Conservation (phyloP, 2,329 filamentous ascomycete genomes). For the Chaetomium sp. region DNA sequence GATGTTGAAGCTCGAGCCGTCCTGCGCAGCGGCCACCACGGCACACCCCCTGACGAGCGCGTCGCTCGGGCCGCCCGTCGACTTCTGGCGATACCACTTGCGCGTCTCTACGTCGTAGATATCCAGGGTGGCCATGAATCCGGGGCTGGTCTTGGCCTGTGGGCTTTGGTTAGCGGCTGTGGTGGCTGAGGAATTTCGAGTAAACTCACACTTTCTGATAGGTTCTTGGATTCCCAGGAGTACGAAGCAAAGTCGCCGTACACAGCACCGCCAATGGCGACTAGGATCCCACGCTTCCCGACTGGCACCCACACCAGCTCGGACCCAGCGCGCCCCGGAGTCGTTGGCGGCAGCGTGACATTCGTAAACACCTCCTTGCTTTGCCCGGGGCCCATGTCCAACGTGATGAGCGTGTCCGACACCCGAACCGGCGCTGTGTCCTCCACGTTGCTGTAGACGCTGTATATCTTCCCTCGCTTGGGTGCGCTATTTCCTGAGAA, state of each 20-base stretch:
- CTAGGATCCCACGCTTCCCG: constrained; percentile 65
- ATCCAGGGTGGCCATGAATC: constrained; percentile 66
- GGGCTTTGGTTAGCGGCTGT: constrained; percentile 40
- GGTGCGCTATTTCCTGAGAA: constrained; percentile 57
- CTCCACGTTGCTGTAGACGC: neutral
- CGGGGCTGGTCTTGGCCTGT: constrained; percentile 47
- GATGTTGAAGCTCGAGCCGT: constrained; percentile 70
- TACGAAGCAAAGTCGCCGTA: constrained; percentile 43
- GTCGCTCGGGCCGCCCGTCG: constrained; percentile 46
- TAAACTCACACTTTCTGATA: no score
- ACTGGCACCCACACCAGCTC: constrained; percentile 73
- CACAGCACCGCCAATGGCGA: constrained; percentile 70
- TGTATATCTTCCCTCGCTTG: constrained; percentile 43
- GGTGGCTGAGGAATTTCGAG: neutral
- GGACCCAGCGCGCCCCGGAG: constrained; percentile 53
- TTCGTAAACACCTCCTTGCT: constrained; percentile 50
- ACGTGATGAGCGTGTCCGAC: constrained; percentile 52
- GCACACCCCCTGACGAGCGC: constrained; percentile 63
- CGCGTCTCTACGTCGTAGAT: constrained; percentile 67
- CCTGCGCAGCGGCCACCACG: constrained; percentile 63
- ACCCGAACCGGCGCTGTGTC: constrained; percentile 34
- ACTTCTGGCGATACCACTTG: constrained; percentile 64
- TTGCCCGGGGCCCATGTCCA: constrained; percentile 50
- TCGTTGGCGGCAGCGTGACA: constrained; percentile 39
- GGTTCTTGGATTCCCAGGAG: constrained; percentile 27